phyloP scores from a whole-genome alignment of 2,329 filamentous ascomycete species.

The Lecanosticta acicola region DNA sequence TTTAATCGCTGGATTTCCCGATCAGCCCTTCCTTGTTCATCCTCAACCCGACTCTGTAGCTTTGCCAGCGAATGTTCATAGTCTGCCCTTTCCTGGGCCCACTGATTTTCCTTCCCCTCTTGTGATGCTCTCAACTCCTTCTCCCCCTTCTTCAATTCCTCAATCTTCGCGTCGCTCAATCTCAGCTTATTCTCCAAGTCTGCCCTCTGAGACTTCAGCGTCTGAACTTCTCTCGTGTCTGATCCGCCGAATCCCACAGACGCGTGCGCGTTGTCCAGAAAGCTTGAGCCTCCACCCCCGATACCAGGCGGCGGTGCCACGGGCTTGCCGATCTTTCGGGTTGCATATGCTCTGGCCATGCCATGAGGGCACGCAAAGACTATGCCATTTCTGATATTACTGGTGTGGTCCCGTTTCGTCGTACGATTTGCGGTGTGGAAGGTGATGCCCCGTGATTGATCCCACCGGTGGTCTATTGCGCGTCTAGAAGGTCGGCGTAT shows the following conservation, averaged over 20 bases:
- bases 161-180: not conserved
- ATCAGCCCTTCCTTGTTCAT: too few species aligned
- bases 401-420: conserved; percentile 1
- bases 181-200: not conserved
- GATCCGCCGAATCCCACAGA: not conserved
- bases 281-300: too few species aligned
- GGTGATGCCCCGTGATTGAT: conserved; percentile 26
- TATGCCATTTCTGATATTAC: conserved; percentile 4
- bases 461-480: conserved; percentile 26
- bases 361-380: not conserved
- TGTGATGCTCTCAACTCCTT: not conserved
- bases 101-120: not conserved
- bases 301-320: too few species aligned
- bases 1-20: not conserved
- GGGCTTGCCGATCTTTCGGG: not conserved
- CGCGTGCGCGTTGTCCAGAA: not conserved
- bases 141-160: not conserved
- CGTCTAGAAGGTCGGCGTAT: conserved; percentile 22
- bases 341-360: not conserved
- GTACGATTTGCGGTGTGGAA: conserved; percentile 13
- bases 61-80: too few species aligned
- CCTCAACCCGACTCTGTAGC: too few species aligned
- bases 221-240: not conserved
- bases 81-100: too few species aligned
- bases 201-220: not conserved